Conservation (phyloP, 2,329 filamentous ascomycete genomes). For the Dissoconium aciculare region DNA sequence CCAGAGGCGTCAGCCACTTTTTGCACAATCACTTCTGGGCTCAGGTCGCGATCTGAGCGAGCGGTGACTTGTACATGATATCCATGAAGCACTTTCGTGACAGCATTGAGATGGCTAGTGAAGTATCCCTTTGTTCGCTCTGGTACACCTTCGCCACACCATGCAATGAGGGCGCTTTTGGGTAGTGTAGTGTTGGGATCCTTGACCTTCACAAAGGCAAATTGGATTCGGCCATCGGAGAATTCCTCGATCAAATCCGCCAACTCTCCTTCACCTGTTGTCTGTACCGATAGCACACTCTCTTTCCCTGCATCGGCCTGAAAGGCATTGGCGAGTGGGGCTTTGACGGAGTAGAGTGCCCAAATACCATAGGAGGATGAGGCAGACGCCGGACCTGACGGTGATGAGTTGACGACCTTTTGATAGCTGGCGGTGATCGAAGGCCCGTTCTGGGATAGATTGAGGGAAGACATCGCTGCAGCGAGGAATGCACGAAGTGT, state of each 20-base stretch:
- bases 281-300: conserved; percentile 88
- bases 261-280: conserved; percentile 84
- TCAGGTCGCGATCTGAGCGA: conserved; percentile 76
- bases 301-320: conserved; percentile 76
- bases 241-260: conserved; percentile 86
- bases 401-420: conserved; percentile 47
- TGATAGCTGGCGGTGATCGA: conserved; percentile 46
- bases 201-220: conserved; percentile 91
- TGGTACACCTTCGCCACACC: conserved; percentile 96
- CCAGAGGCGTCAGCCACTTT: conserved; percentile 93
- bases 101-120: conserved; percentile 78
- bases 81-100: conserved; percentile 82
- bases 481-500: too few relatives aligned
- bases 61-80: conserved; percentile 98
- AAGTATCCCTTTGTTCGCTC: conserved; percentile 98
- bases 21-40: conserved; percentile 73
- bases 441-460: conserved; percentile 38
- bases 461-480: conserved; percentile 55
- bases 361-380: conserved; percentile 82
- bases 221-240: conserved; percentile 90
- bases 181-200: conserved; percentile 81
- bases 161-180: conserved; percentile 86
- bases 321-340: conserved; percentile 84
- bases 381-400: conserved; percentile 41
- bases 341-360: conserved; percentile 86